A percentile compares a stretch with the other conserved stretches of the same genome.
Evolutionary conservation across 2,329 filamentous ascomycete species (phyloP).

Genomic region (Laburnicola sp.): DNA sequence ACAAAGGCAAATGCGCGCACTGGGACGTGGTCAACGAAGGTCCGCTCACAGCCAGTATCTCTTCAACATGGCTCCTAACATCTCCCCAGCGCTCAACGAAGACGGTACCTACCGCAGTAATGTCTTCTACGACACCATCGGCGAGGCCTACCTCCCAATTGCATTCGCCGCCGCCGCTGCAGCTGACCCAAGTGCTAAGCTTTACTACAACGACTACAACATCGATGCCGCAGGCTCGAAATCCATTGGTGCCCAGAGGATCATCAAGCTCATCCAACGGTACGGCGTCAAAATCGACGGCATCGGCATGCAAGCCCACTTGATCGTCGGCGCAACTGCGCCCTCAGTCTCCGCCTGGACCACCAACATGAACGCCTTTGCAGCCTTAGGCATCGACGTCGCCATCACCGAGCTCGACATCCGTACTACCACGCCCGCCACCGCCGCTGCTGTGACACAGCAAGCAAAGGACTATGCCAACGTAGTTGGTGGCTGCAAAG

Average conservation of each 20-base stretch:
- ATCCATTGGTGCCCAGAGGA: slow-evolving; percentile 37
- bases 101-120: slow-evolving; percentile 45
- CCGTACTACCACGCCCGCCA: slow-evolving; percentile 34
- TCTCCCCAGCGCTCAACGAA: slow-evolving; percentile 41
- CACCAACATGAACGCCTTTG: slow-evolving; percentile 56
- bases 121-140: slow-evolving; percentile 47
- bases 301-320: slow-evolving; percentile 58
- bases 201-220: slow-evolving; percentile 53
- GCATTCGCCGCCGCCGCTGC: slow-evolving; percentile 45
- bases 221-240: slow-evolving; percentile 47
- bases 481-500: slow-evolving; percentile 57
- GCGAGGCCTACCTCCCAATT: slow-evolving; percentile 47
- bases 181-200: slow-evolving; percentile 44
- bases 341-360: slow-evolving; percentile 42
- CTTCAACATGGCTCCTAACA: neutral
- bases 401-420: slow-evolving; percentile 70
- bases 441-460: slow-evolving; percentile 24
- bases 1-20: slow-evolving; percentile 44
- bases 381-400: slow-evolving; percentile 58
- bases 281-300: slow-evolving; percentile 41
- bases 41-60: neutral
- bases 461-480: slow-evolving; percentile 59
- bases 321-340: slow-evolving; percentile 47
- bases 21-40: slow-evolving; percentile 50
- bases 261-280: slow-evolving; percentile 45